Evolutionary conservation across 2,329 filamentous ascomycete species (phyloP), one percentile per base, ranked within the genome.

Genomic region (Simplicillium aogashimaense): DNA sequence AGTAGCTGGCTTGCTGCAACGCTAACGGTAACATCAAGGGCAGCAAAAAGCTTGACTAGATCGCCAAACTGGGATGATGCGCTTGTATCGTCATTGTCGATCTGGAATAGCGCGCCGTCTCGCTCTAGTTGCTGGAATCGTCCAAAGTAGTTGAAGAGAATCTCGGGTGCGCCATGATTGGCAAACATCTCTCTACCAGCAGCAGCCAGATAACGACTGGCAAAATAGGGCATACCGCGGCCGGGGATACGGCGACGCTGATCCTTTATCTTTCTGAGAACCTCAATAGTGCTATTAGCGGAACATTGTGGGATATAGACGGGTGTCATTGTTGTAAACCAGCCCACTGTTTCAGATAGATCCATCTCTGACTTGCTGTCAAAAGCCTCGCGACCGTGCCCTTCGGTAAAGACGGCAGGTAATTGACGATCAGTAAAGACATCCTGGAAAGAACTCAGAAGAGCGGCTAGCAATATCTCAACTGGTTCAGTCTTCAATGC

Each of bases 291-390:
- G 15, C 30, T 12, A 13, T 5, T 15, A 7, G 30, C 30, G 13
- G 15, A 59, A 50, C 6, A 56, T 59, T 38, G 61, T 57, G 11
- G 53, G 53, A 56, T 12, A 0, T 47, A 49, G 0, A 65, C 32
- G 0, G 66, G 65, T 12, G 50, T 56, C 11, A 69, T 51, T 0
- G 63, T 63, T 1, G 66, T 68, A 40, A 69, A 69, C 66, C 66
- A 70, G 4, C 66, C 67, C 1, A 69, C 59, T 0, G 63, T 68
- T 1, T 53, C 44, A 0, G 64, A 61, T 2, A 62, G 45, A 37
- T 69, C 58, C 7, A 63, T 45, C 1, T 34, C 28, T 25, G 20
- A 25, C 9, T 25, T 25, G 2, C 47, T 28, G 16, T 54, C 50
- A 51, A 54, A 59, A 1, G 57, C 43, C 28, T 69, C 64, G 7